phyloP scores from a whole-genome alignment of 2,329 filamentous ascomycete genomes.

The Corynespora cassiicola region DNA sequence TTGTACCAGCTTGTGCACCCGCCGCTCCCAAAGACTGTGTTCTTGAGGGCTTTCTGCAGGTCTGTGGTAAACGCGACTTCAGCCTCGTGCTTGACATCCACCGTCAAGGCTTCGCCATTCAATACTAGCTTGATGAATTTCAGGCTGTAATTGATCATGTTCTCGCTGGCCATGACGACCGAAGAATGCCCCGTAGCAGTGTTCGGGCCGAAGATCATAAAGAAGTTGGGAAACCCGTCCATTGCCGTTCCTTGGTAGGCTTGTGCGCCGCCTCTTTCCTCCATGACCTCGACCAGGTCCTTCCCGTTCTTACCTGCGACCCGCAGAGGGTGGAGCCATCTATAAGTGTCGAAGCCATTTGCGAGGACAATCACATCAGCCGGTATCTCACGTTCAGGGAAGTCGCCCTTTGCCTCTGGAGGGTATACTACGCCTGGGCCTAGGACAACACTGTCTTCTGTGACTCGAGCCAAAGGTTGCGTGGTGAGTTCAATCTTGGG shows the following conservation, averaged over 20 bases:
- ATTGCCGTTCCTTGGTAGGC: constrained; percentile 67
- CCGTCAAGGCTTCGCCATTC: constrained; percentile 94
- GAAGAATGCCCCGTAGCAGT: constrained; percentile 67
- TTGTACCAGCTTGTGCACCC: constrained; percentile 72
- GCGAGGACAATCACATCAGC: constrained; percentile 68
- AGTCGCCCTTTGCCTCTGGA: constrained; percentile 38
- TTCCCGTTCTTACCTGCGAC: constrained; percentile 59
- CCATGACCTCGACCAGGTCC: constrained; percentile 63
- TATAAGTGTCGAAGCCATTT: constrained; percentile 65
- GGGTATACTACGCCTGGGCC: constrained; percentile 59
- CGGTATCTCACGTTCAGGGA: constrained; percentile 51
- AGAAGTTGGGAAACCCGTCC: constrained; percentile 70
- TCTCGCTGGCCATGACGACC: constrained; percentile 66
- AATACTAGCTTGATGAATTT: constrained; percentile 66
- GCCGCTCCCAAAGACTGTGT: constrained; percentile 62
- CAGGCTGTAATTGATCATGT: constrained; percentile 65
- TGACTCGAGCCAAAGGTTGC: constrained; percentile 56
- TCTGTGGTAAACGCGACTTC: constrained; percentile 64
- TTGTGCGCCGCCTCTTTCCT: constrained; percentile 63
- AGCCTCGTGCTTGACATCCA: constrained; percentile 81
- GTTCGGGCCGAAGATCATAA: constrained; percentile 69
- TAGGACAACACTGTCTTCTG: constrained; percentile 56
- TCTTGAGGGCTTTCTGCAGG: constrained; percentile 48
- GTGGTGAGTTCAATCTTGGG: constrained; percentile 63
- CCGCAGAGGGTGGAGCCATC: constrained; percentile 61